phyloP scores from a whole-genome alignment of 2,329 filamentous ascomycete species.

The Colletotrichum costaricense region DNA sequence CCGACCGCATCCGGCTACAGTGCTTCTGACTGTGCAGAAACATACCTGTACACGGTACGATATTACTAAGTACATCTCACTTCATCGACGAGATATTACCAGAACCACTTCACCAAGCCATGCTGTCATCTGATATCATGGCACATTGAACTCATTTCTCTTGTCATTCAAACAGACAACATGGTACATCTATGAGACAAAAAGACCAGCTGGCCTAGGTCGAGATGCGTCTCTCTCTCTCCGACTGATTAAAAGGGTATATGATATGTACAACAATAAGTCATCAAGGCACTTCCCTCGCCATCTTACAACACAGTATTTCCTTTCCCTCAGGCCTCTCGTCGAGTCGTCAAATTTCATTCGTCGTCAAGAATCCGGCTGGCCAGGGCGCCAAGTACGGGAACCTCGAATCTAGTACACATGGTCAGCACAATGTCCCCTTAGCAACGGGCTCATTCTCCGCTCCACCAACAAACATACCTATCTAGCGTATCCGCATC shows the following conservation, averaged over 20 bases:
- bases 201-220: neutral
- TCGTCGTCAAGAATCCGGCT: conserved; percentile 94
- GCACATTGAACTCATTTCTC: neutral
- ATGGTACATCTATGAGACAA: neutral
- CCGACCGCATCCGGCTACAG: conserved; percentile 33
- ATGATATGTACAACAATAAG: conserved; percentile 27
- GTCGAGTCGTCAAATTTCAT: conserved; percentile 32
- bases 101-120: too few relatives aligned
- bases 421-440: conserved; percentile 49
- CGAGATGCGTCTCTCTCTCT: neutral
- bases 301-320: neutral
- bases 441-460: conserved; percentile 55
- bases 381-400: conserved; percentile 86
- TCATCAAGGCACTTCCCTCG: conserved; percentile 20
- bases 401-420: conserved; percentile 78
- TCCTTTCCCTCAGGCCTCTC: neutral
- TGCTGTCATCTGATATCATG: neutral
- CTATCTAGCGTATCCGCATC: conserved; percentile 79
- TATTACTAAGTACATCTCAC: neutral
- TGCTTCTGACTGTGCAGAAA: fast-evolving
- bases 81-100: too few relatives aligned
- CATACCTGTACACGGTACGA: neutral
- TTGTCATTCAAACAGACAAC: neutral
- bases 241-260: conserved; percentile 34
- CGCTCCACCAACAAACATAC: conserved; percentile 49